A percentile compares a stretch with the other conserved stretches of the same genome.
Evolutionary conservation across 2,329 filamentous ascomycete species (phyloP).

Genomic region (Coleophoma cylindrospora): DNA sequence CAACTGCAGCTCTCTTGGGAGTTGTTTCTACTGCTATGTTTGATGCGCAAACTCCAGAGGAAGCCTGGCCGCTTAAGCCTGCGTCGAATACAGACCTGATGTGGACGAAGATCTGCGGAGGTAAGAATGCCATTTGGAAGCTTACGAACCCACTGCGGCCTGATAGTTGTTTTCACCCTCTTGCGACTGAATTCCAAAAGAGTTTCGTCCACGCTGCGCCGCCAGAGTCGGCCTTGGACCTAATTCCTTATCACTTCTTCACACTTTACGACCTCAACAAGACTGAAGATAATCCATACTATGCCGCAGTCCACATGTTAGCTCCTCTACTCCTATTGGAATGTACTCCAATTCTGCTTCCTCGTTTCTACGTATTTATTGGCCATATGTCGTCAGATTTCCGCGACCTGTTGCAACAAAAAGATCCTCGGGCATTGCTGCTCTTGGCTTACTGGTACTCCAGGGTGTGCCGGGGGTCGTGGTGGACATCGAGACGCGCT

Average conservation of each 20-base stretch:
- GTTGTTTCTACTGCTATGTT: conserved; percentile 39
- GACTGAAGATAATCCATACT: neutral
- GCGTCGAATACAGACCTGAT: conserved; percentile 40
- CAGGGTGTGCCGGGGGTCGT: neutral
- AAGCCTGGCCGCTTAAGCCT: conserved; percentile 51
- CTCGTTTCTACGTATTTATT: neutral
- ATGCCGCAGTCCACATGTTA: neutral
- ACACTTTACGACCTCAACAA: neutral
- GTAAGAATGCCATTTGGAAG: conserved; percentile 49
- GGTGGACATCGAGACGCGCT: neutral
- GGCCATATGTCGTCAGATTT: too few relatives aligned
- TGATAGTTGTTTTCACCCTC: conserved; percentile 39
- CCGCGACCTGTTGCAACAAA: neutral
- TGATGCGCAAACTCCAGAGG: conserved; percentile 33
- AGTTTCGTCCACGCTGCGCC: too few relatives aligned
- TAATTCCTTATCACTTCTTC: neutral
- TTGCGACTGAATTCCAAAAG: too few relatives aligned
- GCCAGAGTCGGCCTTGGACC: too few relatives aligned
- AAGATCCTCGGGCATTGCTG: neutral
- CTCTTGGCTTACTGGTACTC: neutral
- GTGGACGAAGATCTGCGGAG: conserved; percentile 53
- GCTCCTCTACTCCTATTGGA: neutral
- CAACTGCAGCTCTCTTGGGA: conserved; percentile 40
- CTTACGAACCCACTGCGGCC: conserved; percentile 41
- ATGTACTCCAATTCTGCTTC: neutral